Conservation (phyloP, 2,329 filamentous ascomycete genomes). For the Pestalotiopsis sp. region DNA sequence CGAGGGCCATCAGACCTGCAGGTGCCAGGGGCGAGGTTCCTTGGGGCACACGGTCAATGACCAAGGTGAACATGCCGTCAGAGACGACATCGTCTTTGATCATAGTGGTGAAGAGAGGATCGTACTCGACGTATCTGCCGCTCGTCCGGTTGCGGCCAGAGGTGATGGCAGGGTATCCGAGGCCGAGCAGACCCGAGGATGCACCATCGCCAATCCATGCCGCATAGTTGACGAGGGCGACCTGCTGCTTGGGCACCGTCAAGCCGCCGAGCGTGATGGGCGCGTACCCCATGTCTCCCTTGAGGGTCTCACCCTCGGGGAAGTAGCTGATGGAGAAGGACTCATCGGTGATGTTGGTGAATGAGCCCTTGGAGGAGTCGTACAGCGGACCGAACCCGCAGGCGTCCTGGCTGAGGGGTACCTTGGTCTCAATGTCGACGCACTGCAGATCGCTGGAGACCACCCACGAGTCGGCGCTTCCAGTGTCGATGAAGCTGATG, state of each 20-base stretch:
- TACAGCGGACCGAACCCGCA: slow-evolving; percentile 23
- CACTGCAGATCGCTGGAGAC: slow-evolving; percentile 11
- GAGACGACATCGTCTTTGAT: slow-evolving; percentile 4
- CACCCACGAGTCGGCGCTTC: slow-evolving; percentile 13
- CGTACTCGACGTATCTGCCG: slow-evolving; percentile 10
- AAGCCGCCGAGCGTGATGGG: slow-evolving; percentile 11
- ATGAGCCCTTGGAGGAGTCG: slow-evolving; percentile 14
- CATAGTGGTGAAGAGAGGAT: slow-evolving; percentile 12
- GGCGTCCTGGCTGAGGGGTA: slow-evolving; percentile 14
- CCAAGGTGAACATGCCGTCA: slow-evolving; percentile 16
- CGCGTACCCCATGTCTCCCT: slow-evolving; percentile 9
- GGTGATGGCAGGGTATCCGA: slow-evolving; percentile 16
- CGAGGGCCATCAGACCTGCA: slow-evolving; percentile 13
- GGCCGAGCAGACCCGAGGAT: slow-evolving; percentile 11
- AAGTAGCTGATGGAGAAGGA: slow-evolving; percentile 17
- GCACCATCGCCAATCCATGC: slow-evolving; percentile 12
- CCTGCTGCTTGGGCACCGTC: slow-evolving; percentile 12
- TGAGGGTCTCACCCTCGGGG: slow-evolving; percentile 15
- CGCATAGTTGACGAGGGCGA: slow-evolving; percentile 11
- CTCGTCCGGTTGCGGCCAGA: slow-evolving; percentile 14
- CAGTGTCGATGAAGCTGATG: slow-evolving; percentile 20
- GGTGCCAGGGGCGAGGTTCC: slow-evolving; percentile 3
- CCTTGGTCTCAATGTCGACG: slow-evolving; percentile 13
- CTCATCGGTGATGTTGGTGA: slow-evolving; percentile 15
- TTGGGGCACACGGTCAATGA: slow-evolving; percentile 20